These are phyloP conservation scores for Suhomyces sp. DNA, from an alignment of 805 yeast genomes.

Conservation along the genomic window DNA sequence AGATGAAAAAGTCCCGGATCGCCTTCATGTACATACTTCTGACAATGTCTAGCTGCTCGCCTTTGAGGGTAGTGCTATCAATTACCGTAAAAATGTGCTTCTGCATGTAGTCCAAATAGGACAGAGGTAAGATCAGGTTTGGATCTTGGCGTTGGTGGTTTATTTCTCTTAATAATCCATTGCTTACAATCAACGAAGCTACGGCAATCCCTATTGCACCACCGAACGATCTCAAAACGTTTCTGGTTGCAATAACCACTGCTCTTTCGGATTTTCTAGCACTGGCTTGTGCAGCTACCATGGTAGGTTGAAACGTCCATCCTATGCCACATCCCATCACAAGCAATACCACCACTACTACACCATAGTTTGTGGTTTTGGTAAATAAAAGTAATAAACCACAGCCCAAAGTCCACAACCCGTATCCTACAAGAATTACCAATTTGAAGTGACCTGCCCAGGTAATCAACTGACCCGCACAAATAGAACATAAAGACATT, in stretches of 20 bases:
- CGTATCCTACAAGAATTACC: slow-evolving; percentile 17
- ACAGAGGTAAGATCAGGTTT: slow-evolving; percentile 5
- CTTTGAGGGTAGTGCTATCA: slow-evolving; percentile 16
- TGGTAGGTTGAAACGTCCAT: slow-evolving; percentile 24
- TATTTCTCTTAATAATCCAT: slow-evolving; percentile 20
- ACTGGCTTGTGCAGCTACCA: slow-evolving; percentile 28
- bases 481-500: slow-evolving; percentile 16
- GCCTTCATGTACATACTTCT: slow-evolving; percentile 30
- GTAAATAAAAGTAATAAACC: slow-evolving; percentile 24
- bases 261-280: slow-evolving; percentile 31
- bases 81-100: slow-evolving; percentile 24
- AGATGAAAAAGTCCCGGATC: slow-evolving; percentile 30
- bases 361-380: slow-evolving; percentile 16
- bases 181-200: slow-evolving; percentile 27
- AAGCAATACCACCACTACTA: slow-evolving; percentile 21
- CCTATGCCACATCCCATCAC: slow-evolving; percentile 22
- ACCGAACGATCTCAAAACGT: slow-evolving; percentile 33
- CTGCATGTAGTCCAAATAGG: slow-evolving; percentile 19
- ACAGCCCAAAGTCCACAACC: slow-evolving; percentile 22
- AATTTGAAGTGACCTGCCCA: slow-evolving; percentile 18
- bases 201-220: slow-evolving; percentile 34
- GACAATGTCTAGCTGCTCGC: slow-evolving; percentile 20
- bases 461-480: slow-evolving; percentile 19
- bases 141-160: slow-evolving; percentile 4
- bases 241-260: slow-evolving; percentile 32